Conservation (phyloP, 2,329 filamentous ascomycete species). For the Colletotrichum siamense region DNA sequence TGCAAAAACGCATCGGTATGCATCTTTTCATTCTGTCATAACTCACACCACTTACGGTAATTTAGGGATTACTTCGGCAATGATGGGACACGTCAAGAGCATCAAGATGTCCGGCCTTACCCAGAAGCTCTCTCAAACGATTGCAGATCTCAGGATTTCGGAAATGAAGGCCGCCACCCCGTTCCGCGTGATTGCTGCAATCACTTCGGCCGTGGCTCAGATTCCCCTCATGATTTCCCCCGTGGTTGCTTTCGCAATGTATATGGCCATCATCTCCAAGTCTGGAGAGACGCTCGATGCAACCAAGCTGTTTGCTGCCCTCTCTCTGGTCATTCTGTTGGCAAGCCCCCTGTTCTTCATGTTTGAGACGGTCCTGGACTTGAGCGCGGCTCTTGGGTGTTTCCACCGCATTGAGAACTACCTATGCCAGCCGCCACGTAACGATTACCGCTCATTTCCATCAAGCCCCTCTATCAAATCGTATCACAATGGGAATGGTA, state of each 20-base stretch:
- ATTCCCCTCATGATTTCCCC: constrained; percentile 24
- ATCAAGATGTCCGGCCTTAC: constrained; percentile 56
- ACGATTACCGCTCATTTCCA: constrained; percentile 27
- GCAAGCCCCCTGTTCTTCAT: constrained; percentile 37
- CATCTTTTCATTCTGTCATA: not conserved
- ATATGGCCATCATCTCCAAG: not conserved
- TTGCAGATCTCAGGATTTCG: constrained; percentile 22
- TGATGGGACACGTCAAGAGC: constrained; percentile 55
- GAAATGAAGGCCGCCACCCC: constrained; percentile 28
- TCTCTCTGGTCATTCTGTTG: constrained; percentile 28
- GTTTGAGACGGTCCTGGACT: constrained; percentile 32
- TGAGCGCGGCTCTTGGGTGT: constrained; percentile 26
- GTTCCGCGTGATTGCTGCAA: constrained; percentile 36
- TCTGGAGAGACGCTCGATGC: constrained; percentile 8
- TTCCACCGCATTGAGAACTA: constrained; percentile 32
- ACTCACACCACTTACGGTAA: not conserved
- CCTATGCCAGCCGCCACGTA: constrained; percentile 27
- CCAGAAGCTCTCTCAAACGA: constrained; percentile 35
- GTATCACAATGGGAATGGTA: not conserved
- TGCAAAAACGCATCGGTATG: constrained; percentile 52
- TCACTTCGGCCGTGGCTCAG: constrained; percentile 39
- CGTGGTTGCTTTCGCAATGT: constrained; percentile 21
- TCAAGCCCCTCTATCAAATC: not conserved
- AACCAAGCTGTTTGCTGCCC: constrained; percentile 23
- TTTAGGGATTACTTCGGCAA: constrained; percentile 45